Percentiles rank a stretch among this genome's conserved stretches.
phyloP scores from a whole-genome alignment of 2,329 filamentous ascomycete genomes.

The Didymella glomerata region DNA sequence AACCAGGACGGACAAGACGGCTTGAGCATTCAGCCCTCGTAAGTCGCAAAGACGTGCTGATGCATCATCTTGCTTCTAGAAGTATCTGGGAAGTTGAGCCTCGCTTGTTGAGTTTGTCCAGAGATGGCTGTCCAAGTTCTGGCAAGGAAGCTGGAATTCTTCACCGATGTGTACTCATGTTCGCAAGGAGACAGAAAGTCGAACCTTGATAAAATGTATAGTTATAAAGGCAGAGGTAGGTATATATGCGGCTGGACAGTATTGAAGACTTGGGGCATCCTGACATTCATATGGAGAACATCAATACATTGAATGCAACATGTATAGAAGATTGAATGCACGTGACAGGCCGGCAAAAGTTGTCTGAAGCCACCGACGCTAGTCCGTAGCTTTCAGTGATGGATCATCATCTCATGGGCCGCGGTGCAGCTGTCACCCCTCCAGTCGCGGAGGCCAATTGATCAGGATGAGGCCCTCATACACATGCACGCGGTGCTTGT shows the following conservation, averaged over 20 bases:
- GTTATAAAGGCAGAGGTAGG: no score
- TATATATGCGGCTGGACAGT: not conserved
- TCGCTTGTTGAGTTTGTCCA: not conserved
- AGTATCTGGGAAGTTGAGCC: not conserved
- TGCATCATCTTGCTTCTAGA: not conserved
- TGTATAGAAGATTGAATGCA: no score
- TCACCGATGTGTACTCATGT: not conserved
- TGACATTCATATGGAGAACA: no score
- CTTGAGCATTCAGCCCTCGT: not conserved
- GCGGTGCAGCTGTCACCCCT: conserved; percentile 11
- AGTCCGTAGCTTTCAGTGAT: conserved; percentile 18
- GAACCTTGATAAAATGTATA: no score
- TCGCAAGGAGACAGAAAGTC: not conserved
- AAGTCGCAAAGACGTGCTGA: not conserved
- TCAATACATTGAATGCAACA: no score
- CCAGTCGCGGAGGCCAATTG: conserved; percentile 17
- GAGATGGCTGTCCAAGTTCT: no score
- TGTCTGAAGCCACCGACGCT: conserved; percentile 12
- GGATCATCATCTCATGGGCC: conserved; percentile 18
- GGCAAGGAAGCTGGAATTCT: not conserved
- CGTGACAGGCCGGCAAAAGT: conserved; percentile 12
- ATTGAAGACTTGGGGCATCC: no score
- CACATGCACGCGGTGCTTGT: conserved; percentile 53
- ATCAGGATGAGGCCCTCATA: conserved; percentile 51
- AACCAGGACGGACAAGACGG: conserved; percentile 5